Evolutionary conservation across 306 rosid genomes (phyloP).

Genomic region (Cucumis hystrix): DNA sequence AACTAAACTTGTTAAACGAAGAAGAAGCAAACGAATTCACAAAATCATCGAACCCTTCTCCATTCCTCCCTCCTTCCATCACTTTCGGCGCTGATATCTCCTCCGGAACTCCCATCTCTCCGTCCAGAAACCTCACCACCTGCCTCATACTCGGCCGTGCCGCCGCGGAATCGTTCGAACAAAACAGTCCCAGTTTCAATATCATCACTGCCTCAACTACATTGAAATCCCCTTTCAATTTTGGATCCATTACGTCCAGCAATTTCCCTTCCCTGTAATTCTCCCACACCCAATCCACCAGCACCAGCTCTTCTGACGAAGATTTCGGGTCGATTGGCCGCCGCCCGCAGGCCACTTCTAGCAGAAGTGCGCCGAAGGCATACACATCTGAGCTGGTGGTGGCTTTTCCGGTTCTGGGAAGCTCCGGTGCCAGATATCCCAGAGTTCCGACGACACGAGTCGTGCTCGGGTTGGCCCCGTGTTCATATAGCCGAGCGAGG

Average conservation of each 20-base stretch:
- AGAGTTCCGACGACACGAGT: constrained; percentile 76
- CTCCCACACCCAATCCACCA: constrained; percentile 83
- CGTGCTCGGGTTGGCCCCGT: constrained; percentile 57
- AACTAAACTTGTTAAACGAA: constrained; percentile 35
- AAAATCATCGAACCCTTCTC: constrained; percentile 56
- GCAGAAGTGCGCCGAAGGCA: constrained; percentile 62
- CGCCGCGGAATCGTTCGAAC: constrained; percentile 33
- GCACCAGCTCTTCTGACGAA: constrained; percentile 36
- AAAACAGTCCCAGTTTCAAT: constrained; percentile 53
- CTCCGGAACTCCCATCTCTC: constrained; percentile 34
- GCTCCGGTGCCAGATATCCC: constrained; percentile 78
- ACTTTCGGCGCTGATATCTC: constrained; percentile 26
- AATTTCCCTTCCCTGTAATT: constrained; percentile 30
- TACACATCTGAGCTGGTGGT: constrained; percentile 60
- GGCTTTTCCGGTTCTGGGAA: constrained; percentile 63
- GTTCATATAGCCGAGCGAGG: constrained; percentile 64
- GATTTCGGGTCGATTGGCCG: constrained; percentile 64
- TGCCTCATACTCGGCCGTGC: constrained; percentile 55
- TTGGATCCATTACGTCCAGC: constrained; percentile 42
- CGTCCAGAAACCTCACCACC: constrained; percentile 52
- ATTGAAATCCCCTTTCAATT: constrained; percentile 29
- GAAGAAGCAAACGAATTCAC: constrained; percentile 48
- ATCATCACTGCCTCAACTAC: constrained; percentile 32
- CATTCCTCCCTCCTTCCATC: constrained; percentile 2
- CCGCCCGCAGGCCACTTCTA: constrained; percentile 60